Percentiles rank a stretch among this genome's conserved stretches.
These are phyloP conservation scores for Adansonia digitata DNA, from an alignment of 345 rosid species.

Conservation along the genomic window DNA sequence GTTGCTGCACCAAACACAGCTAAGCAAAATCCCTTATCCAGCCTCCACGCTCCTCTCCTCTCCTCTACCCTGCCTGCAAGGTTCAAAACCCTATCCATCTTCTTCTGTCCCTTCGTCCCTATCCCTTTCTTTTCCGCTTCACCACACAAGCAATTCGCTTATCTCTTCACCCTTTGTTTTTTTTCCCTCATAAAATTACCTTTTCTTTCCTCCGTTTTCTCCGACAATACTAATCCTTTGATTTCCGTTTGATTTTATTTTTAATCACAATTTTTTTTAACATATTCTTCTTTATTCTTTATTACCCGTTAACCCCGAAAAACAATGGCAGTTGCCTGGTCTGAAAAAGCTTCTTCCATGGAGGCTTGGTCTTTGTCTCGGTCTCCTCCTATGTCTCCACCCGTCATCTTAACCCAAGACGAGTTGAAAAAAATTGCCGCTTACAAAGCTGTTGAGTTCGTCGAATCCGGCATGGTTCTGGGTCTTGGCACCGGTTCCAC, in stretches of 20 bases:
- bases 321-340: constrained; percentile 18
- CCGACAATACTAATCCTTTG: neutral
- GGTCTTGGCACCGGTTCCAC: constrained; percentile 99
- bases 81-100: too few species aligned
- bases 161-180: neutral
- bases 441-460: constrained; percentile 87
- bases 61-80: neutral
- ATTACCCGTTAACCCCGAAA: neutral
- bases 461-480: constrained; percentile 93
- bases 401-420: constrained; percentile 17
- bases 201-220: neutral
- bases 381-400: constrained; percentile 11
- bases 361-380: constrained; percentile 4
- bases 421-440: constrained; percentile 27
- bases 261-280: neutral
- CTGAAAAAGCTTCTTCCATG: constrained; percentile 16
- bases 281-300: neutral
- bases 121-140: neutral
- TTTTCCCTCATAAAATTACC: neutral
- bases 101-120: neutral
- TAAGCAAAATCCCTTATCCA: constrained; percentile 10
- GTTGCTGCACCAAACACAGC: neutral
- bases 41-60: too few species aligned
- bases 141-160: neutral
- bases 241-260: neutral